These are phyloP conservation scores for Crucibulum laeve DNA, from an alignment of 768 basidiomycete species.

Conservation along the genomic window DNA sequence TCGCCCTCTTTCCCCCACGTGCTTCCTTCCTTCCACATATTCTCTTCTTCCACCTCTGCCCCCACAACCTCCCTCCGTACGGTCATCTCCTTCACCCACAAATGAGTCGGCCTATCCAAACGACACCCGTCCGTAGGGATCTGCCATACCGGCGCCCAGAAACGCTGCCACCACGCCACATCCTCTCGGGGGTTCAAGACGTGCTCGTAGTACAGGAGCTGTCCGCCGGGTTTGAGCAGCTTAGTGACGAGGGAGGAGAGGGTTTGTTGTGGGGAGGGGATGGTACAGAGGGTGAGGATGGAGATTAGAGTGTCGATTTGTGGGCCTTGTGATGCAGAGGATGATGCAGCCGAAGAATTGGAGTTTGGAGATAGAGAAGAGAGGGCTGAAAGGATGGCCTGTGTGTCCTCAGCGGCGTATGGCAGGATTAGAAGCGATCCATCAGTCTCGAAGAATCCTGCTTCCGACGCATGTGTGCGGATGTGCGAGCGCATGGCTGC, in stretches of 20 bases:
- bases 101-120: conserved; percentile 52
- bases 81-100: conserved; percentile 38
- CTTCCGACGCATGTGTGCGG: conserved; percentile 38
- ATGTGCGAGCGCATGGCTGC: conserved; percentile 55
- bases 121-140: conserved; percentile 58
- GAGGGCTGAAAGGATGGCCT: conserved; percentile 36
- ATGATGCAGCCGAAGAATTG: no score
- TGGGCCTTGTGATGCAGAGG: conserved; percentile 8
- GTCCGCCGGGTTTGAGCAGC: conserved; percentile 60
- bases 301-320: conserved; percentile 61
- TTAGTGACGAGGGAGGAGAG: conserved; percentile 41
- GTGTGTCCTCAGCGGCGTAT: conserved; percentile 59
- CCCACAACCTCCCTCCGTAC: no score
- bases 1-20: conserved; percentile 50
- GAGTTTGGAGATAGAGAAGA: no score
- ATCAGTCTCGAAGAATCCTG: conserved; percentile 49
- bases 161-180: conserved; percentile 67
- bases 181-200: conserved; percentile 49
- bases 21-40: conserved; percentile 44
- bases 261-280: conserved; percentile 51
- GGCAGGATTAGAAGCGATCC: conserved; percentile 55
- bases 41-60: conserved; percentile 21
- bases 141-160: conserved; percentile 72
- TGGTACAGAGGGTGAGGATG: conserved; percentile 60
- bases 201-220: conserved; percentile 68